Base-by-base conservation (phyloP, 345 rosid species). In the Eucalyptus albens region DNA sequence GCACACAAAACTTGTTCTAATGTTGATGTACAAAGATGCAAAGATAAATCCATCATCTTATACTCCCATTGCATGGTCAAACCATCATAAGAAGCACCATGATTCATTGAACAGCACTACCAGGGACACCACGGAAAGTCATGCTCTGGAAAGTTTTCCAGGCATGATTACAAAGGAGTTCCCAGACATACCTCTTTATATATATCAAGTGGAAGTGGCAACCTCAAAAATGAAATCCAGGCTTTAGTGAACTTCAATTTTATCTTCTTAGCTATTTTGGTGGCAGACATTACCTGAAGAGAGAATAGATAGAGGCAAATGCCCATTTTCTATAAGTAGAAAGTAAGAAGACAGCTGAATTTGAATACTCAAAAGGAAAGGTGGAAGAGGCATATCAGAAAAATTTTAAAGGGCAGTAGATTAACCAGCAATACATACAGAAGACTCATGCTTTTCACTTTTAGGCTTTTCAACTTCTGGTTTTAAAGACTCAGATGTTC, bases 181-280 rank as follows among this genome's bases (percentile, higher is more conserved):
- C 47, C 47, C 45, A 9, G 44, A 26, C 86, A 90, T 90, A 97
- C 99, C 97, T 98, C 98, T 93, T 97, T 98, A 94, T 97, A 98
- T 44, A 98, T 92, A 90, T 94, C 97, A 90, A 96, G 91, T 24
- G 98, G 97, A 88, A 97, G 97, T 22, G 96, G 98, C 85, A 97
- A 92, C 92, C 97, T 94, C 89, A 98, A 97, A 95, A 98, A 97
- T 51, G 98, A 91, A 91, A 95, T 92, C 99, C 99, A 98, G 24
- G 98, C 96, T 93, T 96, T 97, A 9, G 96, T 97, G 89, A 98
- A 97, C 92, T 96, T 98, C 51, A 95, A 82, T 93, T 96, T 98
- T 95, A 96, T 97, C 94, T 93, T 97, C 93, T 94, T 98, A 91
- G 92, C 88, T 59, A 96, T 93, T 45, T 90, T 92, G 87, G 93